These are phyloP conservation scores for Cicer cuneatum DNA, from an alignment of 306 rosid genomes.

Conservation along the genomic window DNA sequence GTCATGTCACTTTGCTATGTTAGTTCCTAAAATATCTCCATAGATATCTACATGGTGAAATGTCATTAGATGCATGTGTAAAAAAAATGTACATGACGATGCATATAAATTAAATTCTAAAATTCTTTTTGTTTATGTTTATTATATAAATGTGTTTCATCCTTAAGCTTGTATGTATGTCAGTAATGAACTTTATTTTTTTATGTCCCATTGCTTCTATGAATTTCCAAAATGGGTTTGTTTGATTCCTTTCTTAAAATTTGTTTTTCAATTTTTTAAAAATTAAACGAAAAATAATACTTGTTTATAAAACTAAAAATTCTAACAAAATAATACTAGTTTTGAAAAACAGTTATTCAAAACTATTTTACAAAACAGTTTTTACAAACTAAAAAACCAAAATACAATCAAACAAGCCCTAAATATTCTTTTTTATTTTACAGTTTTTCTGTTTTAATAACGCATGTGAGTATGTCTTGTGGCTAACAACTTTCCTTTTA, in stretches of 20 bases:
- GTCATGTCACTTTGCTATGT: not conserved
- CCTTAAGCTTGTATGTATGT: conserved; percentile 15
- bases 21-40: not conserved
- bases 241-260: no score
- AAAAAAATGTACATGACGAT: not conserved
- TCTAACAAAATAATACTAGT: not conserved
- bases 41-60: not conserved
- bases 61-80: not conserved
- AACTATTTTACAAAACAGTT: not conserved
- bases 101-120: not conserved
- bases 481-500: conserved; percentile 1
- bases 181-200: conserved; percentile 35
- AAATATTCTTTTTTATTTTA: conserved; percentile 1
- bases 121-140: conserved; percentile 16
- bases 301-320: not conserved
- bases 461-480: conserved; percentile 6
- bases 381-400: conserved; percentile 2
- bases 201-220: not conserved
- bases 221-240: conserved; percentile 9
- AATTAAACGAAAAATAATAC: no score
- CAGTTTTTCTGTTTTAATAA: not conserved
- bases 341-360: not conserved
- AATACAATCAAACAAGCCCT: not conserved
- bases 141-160: not conserved
- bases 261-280: no score